phyloP scores from a whole-genome alignment of 2,329 filamentous ascomycete species.

The Claviceps pazoutovae region DNA sequence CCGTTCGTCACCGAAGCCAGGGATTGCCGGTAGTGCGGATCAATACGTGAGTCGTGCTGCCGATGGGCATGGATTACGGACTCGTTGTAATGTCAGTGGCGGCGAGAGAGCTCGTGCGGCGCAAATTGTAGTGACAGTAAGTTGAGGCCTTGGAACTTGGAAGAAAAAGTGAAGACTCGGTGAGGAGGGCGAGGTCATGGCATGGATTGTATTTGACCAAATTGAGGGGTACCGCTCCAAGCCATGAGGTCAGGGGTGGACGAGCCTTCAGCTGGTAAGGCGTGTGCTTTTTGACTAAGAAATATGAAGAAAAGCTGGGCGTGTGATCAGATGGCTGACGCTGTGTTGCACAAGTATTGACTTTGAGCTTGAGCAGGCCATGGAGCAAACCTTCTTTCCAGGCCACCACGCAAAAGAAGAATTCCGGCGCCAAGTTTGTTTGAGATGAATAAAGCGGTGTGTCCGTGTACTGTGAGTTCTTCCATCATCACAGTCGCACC shows the following conservation, averaged over 20 bases:
- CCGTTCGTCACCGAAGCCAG: conserved; percentile 6
- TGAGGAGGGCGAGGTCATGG: conserved; percentile 23
- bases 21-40: conserved; percentile 12
- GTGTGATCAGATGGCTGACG: conserved; percentile 3
- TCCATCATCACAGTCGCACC: background rate
- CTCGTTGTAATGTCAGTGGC: conserved; percentile 7
- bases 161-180: conserved; percentile 26
- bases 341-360: conserved; percentile 2
- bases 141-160: conserved; percentile 23
- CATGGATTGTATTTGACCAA: conserved; percentile 26
- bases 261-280: conserved; percentile 9
- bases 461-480: background rate
- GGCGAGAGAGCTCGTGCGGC: conserved; percentile 5
- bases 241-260: background rate
- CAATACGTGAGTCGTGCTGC: conserved; percentile 11
- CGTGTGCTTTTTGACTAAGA: conserved; percentile 3
- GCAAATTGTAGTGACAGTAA: conserved; percentile 14
- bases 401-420: background rate
- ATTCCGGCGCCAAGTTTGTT: background rate
- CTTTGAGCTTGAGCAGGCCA: background rate
- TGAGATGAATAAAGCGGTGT: background rate
- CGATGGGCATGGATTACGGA: conserved; percentile 10
- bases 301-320: conserved; percentile 6
- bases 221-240: conserved; percentile 24
- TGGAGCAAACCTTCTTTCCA: no score